phyloP scores from a whole-genome alignment of 345 rosid species.

The Cardamine chenopodiifolia region DNA sequence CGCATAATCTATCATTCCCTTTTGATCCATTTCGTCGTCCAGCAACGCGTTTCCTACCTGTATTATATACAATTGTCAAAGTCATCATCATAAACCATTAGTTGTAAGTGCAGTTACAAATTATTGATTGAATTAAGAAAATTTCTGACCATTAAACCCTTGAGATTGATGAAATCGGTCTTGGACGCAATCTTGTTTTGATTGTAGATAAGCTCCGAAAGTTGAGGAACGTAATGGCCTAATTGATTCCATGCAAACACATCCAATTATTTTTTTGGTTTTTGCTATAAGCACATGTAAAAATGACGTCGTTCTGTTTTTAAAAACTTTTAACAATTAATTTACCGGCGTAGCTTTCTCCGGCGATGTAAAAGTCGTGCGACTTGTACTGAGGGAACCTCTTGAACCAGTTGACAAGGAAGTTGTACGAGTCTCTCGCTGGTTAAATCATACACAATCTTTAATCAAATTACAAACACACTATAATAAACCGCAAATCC shows the following conservation, averaged over 20 bases:
- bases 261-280: background rate
- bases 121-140: background rate
- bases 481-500: too few relatives aligned
- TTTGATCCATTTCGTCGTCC: slow-evolving; percentile 77
- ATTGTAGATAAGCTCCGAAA: slow-evolving; percentile 62
- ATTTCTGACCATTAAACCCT: slow-evolving; percentile 65
- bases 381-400: slow-evolving; percentile 70
- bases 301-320: background rate
- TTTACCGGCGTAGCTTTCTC: slow-evolving; percentile 78
- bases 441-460: slow-evolving; percentile 2
- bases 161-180: slow-evolving; percentile 59
- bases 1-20: slow-evolving; percentile 81
- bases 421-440: slow-evolving; percentile 61
- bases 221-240: slow-evolving; percentile 92
- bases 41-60: slow-evolving; percentile 79
- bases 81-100: background rate
- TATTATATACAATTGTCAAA: slow-evolving; percentile 10
- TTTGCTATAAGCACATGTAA: background rate
- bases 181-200: slow-evolving; percentile 50
- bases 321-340: background rate
- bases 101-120: background rate
- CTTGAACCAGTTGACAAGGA: slow-evolving; percentile 67
- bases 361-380: slow-evolving; percentile 62
- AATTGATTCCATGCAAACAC: slow-evolving; percentile 18
- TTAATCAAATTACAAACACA: background rate